Evolutionary conservation across 495 filamentous ascomycete genomes (phyloP).

Genomic region (Cetradonia linearis): DNA sequence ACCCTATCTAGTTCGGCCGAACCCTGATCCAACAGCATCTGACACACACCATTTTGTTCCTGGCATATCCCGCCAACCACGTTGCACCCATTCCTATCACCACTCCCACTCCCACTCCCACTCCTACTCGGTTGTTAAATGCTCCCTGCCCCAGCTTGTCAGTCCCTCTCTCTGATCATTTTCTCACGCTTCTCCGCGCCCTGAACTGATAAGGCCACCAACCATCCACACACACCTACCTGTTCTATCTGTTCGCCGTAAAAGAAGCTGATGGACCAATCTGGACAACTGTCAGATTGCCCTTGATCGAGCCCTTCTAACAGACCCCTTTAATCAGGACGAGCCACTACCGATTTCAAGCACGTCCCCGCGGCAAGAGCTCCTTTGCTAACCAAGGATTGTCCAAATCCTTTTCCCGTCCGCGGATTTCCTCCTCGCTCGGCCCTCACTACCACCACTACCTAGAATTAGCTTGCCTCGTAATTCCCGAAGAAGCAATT

Average conservation of each 20-base stretch:
- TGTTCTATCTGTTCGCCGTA: too few species aligned
- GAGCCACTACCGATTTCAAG: conserved; percentile 4
- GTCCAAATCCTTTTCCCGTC: conserved; percentile 16
- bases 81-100: neutral
- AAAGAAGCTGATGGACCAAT: neutral
- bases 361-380: neutral
- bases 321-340: conserved; percentile 8
- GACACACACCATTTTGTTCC: neutral
- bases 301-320: neutral
- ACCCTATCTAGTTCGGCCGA: neutral
- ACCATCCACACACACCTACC: neutral
- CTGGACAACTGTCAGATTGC: conserved; percentile 1
- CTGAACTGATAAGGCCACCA: neutral
- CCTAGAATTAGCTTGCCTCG: too few species aligned
- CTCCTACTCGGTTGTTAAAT: neutral
- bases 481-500: conserved; percentile 19
- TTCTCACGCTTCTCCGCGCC: conserved; percentile 10
- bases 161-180: neutral
- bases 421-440: conserved; percentile 21
- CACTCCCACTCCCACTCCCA: too few species aligned
- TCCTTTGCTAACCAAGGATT: conserved; percentile 2
- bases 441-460: too few species aligned
- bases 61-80: neutral
- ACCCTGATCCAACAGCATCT: neutral
- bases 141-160: neutral